These are phyloP conservation scores for Hirsutella thompsonii DNA, from an alignment of 2,329 filamentous ascomycete species.

Conservation along the genomic window DNA sequence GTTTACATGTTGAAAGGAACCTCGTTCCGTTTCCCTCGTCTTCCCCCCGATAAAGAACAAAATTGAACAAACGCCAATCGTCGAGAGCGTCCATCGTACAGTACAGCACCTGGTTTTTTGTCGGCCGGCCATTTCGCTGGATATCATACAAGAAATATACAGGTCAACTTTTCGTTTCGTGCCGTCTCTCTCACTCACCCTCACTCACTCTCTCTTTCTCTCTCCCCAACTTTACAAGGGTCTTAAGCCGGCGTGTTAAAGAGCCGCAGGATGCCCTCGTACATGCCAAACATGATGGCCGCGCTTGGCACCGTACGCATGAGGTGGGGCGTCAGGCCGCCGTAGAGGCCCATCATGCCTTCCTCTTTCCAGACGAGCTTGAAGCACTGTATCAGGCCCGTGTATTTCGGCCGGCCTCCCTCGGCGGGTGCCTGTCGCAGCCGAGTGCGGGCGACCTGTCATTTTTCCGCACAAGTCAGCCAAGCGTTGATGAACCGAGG, in stretches of 20 bases:
- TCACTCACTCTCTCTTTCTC: too few species aligned
- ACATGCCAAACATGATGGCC: constrained; percentile 95
- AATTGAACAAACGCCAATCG: too few species aligned
- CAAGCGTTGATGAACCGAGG: too few species aligned
- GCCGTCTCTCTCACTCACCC: too few species aligned
- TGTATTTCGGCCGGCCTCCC: constrained; percentile 68
- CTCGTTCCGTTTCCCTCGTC: too few species aligned
- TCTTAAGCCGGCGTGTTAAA: constrained; percentile 27
- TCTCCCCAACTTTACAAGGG: constrained; percentile 3
- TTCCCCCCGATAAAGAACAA: too few species aligned
- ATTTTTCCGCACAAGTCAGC: background rate
- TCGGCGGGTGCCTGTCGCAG: constrained; percentile 72
- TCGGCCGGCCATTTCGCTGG: too few species aligned
- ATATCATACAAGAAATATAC: too few species aligned
- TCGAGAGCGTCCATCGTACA: too few species aligned
- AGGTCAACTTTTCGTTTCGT: background rate
- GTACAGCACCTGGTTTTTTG: too few species aligned
- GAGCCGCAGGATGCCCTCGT: constrained; percentile 42
- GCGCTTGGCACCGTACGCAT: constrained; percentile 84
- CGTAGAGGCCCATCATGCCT: constrained; percentile 74
- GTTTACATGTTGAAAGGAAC: too few species aligned
- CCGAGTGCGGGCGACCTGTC: constrained; percentile 67
- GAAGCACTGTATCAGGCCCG: constrained; percentile 80
- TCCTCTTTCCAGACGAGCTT: constrained; percentile 79
- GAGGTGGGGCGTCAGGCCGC: constrained; percentile 82